Evolutionary conservation across 805 yeast species (phyloP).

Genomic region (Candida namnaoensis): DNA sequence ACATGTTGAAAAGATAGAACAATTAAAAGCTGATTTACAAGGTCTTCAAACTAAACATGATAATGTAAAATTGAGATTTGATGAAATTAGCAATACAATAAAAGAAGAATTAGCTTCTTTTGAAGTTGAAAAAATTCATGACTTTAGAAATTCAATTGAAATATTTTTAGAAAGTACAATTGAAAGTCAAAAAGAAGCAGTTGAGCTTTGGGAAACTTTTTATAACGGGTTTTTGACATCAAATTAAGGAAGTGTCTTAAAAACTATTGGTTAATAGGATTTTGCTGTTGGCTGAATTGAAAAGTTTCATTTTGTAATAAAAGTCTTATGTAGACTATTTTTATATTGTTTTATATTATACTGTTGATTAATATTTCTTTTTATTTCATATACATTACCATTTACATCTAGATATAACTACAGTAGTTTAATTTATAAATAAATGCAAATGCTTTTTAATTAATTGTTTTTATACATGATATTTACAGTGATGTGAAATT

Average conservation of each 20-base stretch:
- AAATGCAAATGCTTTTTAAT: too few relatives aligned
- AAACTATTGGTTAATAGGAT: background rate
- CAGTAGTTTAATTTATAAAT: too few relatives aligned
- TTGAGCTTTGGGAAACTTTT: slow-evolving; percentile 84
- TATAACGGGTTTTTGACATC: slow-evolving; percentile 41
- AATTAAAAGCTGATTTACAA: slow-evolving; percentile 50
- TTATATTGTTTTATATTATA: too few relatives aligned
- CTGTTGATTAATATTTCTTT: too few relatives aligned
- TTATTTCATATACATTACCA: too few relatives aligned
- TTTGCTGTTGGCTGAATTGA: too few relatives aligned
- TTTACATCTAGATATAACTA: too few relatives aligned
- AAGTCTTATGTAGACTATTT: too few relatives aligned
- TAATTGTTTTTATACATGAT: too few relatives aligned
- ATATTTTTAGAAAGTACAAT: slow-evolving; percentile 83
- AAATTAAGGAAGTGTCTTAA: too few relatives aligned
- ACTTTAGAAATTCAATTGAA: slow-evolving; percentile 84
- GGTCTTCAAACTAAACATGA: slow-evolving; percentile 44
- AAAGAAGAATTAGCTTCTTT: slow-evolving; percentile 58
- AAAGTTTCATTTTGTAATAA: too few relatives aligned
- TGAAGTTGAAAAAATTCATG: slow-evolving; percentile 69
- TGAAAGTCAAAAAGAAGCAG: slow-evolving; percentile 88
- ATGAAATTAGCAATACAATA: slow-evolving; percentile 55
- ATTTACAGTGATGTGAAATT: too few relatives aligned
- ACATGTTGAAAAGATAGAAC: slow-evolving; percentile 55
- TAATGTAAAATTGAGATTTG: slow-evolving; percentile 50